Evolutionary conservation across 768 basidiomycete genomes (phyloP).

Genomic region (Trametes cingulata): DNA sequence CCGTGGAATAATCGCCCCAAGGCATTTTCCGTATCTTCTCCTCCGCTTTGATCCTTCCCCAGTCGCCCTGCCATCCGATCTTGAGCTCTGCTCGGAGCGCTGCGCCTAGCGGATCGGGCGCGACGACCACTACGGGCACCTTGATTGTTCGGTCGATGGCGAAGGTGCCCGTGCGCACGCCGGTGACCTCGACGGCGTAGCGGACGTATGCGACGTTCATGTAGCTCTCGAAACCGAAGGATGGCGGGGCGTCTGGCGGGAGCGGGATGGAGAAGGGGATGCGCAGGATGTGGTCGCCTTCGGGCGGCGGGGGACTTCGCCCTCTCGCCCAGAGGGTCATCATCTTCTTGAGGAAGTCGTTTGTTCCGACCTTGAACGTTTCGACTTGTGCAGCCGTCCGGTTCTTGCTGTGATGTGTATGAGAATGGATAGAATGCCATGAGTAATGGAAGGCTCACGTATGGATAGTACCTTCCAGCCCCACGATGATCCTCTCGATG

Average conservation of each 20-base stretch:
- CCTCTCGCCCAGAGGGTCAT: constrained; percentile 22
- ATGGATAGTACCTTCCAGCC: constrained; percentile 22
- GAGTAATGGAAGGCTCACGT: constrained; percentile 19
- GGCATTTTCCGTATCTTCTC: constrained; percentile 21
- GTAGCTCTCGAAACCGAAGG: constrained; percentile 20
- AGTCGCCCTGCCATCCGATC: constrained; percentile 21
- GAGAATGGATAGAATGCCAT: not conserved
- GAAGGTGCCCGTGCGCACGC: constrained; percentile 20
- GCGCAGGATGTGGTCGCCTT: constrained; percentile 11
- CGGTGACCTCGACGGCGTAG: constrained; percentile 26
- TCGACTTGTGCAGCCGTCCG: not conserved
- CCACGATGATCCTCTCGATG: constrained; percentile 26
- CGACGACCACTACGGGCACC: constrained; percentile 20
- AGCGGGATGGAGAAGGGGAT: constrained; percentile 27
- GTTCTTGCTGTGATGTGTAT: not conserved
- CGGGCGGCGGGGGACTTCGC: constrained; percentile 12
- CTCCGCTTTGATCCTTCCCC: constrained; percentile 16
- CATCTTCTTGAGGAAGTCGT: constrained; percentile 15
- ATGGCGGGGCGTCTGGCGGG: constrained; percentile 22
- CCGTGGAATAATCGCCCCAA: constrained; percentile 23
- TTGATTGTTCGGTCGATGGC: constrained; percentile 18
- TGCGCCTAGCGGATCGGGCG: constrained; percentile 16
- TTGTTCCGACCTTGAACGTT: constrained; percentile 1
- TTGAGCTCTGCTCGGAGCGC: constrained; percentile 15
- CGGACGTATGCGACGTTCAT: constrained; percentile 19